Conservation (phyloP, 257 asterid species). For the Ilex aquifolium region DNA sequence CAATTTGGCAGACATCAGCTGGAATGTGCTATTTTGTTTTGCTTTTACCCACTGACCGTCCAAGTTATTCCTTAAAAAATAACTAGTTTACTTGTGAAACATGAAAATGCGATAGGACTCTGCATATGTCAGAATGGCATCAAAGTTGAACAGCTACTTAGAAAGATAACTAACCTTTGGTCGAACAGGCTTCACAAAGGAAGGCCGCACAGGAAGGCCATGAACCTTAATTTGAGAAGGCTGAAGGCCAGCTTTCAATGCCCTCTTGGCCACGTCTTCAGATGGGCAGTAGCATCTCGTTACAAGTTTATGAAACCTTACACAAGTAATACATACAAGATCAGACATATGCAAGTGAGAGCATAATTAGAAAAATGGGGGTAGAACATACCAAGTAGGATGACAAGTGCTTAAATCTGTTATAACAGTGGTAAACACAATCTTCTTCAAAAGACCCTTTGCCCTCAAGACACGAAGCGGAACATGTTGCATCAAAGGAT, state of each 20-base stretch:
- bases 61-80: too few species aligned
- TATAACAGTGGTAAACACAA: constrained; percentile 86
- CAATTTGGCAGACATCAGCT: too few species aligned
- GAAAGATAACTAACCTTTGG: constrained; percentile 54
- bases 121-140: too few species aligned
- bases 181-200: constrained; percentile 79
- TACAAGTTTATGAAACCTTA: constrained; percentile 99
- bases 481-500: constrained; percentile 98
- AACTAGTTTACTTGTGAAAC: too few species aligned
- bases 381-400: constrained; percentile 78
- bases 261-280: constrained; percentile 92
- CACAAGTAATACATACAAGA: constrained; percentile 12
- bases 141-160: not conserved
- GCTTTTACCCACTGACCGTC: too few species aligned
- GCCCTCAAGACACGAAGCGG: constrained; percentile 92
- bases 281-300: constrained; percentile 96
- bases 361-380: constrained; percentile 8
- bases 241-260: constrained; percentile 85
- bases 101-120: too few species aligned
- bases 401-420: constrained; percentile 94
- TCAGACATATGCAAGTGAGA: not conserved
- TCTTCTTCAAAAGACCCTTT: constrained; percentile 89
- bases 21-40: too few species aligned
- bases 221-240: constrained; percentile 79
- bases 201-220: constrained; percentile 98